Percentiles rank a stretch among this genome's conserved stretches.
Evolutionary conservation across 2,329 filamentous ascomycete genomes (phyloP).

Genomic region (Leptographium lundbergii): DNA sequence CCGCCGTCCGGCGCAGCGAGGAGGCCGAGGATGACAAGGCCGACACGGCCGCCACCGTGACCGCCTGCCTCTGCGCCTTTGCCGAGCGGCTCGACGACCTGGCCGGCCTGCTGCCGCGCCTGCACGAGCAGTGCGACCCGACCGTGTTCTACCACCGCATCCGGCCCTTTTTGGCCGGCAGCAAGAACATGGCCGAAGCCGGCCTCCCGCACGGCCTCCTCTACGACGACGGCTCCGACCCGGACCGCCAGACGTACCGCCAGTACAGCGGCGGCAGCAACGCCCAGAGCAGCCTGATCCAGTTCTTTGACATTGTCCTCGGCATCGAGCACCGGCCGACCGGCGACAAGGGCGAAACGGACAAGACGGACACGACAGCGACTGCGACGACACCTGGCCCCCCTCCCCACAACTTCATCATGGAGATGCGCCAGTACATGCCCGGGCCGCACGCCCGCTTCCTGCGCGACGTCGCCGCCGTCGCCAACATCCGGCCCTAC

Average conservation of each 20-base stretch:
- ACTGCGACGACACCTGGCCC: conserved; percentile 5
- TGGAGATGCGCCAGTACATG: conserved; percentile 97
- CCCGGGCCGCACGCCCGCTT: conserved; percentile 85
- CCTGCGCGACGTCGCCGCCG: conserved; percentile 61
- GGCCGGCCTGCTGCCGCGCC: conserved; percentile 62
- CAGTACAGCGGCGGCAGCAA: conserved; percentile 93
- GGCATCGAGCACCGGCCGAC: conserved; percentile 86
- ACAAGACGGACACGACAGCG: too few relatives aligned
- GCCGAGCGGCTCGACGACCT: conserved; percentile 84
- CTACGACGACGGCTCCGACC: conserved; percentile 68
- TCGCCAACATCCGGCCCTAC: conserved; percentile 80
- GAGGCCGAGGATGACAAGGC: too few relatives aligned
- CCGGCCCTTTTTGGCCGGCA: conserved; percentile 87
- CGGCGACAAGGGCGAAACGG: conserved; percentile 33
- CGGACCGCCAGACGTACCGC: conserved; percentile 53
- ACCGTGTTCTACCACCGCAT: conserved; percentile 93
- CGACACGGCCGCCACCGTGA: conserved; percentile 58
- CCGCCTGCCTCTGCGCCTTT: conserved; percentile 63
- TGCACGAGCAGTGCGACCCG: conserved; percentile 94
- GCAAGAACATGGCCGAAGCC: conserved; percentile 93
- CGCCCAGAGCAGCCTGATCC: conserved; percentile 90
- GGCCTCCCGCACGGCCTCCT: conserved; percentile 78
- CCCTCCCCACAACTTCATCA: conserved; percentile 72
- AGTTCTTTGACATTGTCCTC: conserved; percentile 90
- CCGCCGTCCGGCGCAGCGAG: conserved; percentile 49